phyloP scores from a whole-genome alignment of 768 basidiomycete genomes.

The Lentinula sp. region DNA sequence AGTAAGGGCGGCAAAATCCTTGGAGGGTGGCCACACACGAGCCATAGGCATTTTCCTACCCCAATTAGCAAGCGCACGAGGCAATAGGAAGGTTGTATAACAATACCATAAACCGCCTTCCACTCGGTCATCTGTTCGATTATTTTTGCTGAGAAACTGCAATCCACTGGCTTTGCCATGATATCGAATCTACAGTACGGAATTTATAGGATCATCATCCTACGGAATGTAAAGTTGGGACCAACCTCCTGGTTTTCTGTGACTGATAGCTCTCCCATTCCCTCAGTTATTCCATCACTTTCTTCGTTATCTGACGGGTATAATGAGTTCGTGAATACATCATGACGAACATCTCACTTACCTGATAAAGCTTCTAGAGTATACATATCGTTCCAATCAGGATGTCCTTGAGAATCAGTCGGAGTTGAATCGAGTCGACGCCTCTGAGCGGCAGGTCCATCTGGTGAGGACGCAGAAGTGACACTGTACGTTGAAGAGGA shows the following conservation, averaged over 20 bases:
- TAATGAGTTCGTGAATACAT: conserved; percentile 18
- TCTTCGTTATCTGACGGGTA: conserved; percentile 32
- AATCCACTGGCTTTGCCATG: conserved; percentile 77
- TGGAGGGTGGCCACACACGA: conserved; percentile 64
- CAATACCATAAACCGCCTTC: conserved; percentile 63
- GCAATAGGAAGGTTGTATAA: conserved; percentile 15
- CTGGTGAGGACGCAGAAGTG: conserved; percentile 13
- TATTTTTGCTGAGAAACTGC: conserved; percentile 62
- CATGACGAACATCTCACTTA: conserved; percentile 9
- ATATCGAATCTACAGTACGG: conserved; percentile 61
- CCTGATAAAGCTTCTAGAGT: conserved; percentile 42
- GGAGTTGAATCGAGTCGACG: conserved; percentile 35
- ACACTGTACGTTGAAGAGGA: conserved; percentile 13
- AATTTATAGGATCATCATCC: background rate
- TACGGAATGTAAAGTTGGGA: background rate
- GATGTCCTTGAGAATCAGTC: conserved; percentile 20
- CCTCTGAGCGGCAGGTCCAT: conserved; percentile 35
- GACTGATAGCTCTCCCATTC: conserved; percentile 64
- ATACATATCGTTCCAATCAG: conserved; percentile 59
- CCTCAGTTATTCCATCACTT: conserved; percentile 41
- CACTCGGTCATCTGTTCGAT: conserved; percentile 61
- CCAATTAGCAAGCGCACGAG: conserved; percentile 10
- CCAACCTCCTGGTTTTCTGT: conserved; percentile 71
- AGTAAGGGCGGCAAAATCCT: conserved; percentile 28
- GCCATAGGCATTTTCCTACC: conserved; percentile 68